Base-by-base conservation (phyloP, 2,329 filamentous ascomycete species). In the Neofusicoccum umdonicola region DNA sequence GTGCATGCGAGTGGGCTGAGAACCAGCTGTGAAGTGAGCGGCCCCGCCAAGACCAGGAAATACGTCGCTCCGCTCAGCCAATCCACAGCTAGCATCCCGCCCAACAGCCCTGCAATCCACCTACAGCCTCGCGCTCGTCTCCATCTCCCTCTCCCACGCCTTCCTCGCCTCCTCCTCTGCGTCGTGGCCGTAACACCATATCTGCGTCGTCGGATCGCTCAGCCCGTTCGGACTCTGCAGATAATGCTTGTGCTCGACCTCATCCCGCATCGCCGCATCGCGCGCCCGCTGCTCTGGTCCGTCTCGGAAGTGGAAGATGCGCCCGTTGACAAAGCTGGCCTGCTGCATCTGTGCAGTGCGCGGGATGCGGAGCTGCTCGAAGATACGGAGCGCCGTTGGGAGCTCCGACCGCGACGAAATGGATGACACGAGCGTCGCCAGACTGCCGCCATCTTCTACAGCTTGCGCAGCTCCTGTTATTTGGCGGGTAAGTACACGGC, bases 381-480 rank as follows among this genome's bases (percentile, higher is more conserved):
- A 83, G 1, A 79, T 65, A 0, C 64, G 12, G 3, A 84, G 70
- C 0, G 77, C 75, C 6, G 67, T 63, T 0, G 66, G 56, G 0
- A 83, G 63, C 35, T 80, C 69, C 0, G 67, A 56, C 0, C 37
- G 12, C 0, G 70, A 68, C 0, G 44, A 48, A 3, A 81, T 70
- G 0, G 75, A 67, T 12, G 66, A 68, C 3, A 82, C 67, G 0
- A 72, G 72, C 3, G 66, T 78, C 0, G 88, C 88, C 0, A 90
- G 75, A 0, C 88, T 86, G 0, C 87, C 87, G 0, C 87, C 88
- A 62, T 90, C 88, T 71, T 91, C 88, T 0, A 90, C 78, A 0
- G 85, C 84, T 2, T 84, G 87, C 69, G 89, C 89, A 13, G 88
- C 88, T 2, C 54, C 54, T 58, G 15, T 12, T 19, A 3, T 5